A percentile compares a stretch with the other conserved stretches of the same genome.
Conservation (phyloP, 768 basidiomycete genomes). For the Favolaschia claudopus region DNA sequence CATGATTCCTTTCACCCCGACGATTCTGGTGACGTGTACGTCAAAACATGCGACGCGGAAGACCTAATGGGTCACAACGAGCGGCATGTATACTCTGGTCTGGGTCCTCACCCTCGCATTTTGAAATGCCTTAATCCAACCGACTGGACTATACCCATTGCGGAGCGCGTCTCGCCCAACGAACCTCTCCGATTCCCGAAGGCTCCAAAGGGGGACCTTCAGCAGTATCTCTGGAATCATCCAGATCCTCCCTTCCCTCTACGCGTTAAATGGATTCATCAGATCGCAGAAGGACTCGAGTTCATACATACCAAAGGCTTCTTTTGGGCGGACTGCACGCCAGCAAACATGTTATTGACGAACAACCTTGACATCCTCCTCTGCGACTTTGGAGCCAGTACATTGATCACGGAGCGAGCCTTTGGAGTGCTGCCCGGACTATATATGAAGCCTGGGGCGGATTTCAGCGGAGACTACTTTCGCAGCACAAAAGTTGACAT, state of each 20-base stretch:
- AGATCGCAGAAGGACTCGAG: slow-evolving; percentile 14
- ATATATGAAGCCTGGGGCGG: background rate
- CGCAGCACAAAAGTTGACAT: background rate
- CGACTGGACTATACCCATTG: background rate
- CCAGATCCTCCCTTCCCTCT: background rate
- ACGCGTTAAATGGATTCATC: background rate
- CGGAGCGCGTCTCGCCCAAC: background rate
- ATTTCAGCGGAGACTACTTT: background rate
- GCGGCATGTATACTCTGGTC: background rate
- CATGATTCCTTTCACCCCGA: no score
- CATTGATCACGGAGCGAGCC: no score
- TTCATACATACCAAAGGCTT: background rate
- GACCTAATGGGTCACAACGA: no score
- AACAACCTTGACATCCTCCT: slow-evolving; percentile 5
- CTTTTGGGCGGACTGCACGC: slow-evolving; percentile 11
- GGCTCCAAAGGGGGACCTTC: background rate
- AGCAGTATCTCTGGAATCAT: background rate
- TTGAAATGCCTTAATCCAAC: background rate
- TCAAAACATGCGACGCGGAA: no score
- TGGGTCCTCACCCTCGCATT: slow-evolving; percentile 5
- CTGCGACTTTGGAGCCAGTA: slow-evolving; percentile 13
- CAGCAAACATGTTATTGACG: background rate
- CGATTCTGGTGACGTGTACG: no score
- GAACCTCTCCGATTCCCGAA: background rate
- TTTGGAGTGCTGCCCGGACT: no score